These are phyloP conservation scores for Strobilomyces echinocephalus DNA, from an alignment of 768 basidiomycete species.

Conservation along the genomic window DNA sequence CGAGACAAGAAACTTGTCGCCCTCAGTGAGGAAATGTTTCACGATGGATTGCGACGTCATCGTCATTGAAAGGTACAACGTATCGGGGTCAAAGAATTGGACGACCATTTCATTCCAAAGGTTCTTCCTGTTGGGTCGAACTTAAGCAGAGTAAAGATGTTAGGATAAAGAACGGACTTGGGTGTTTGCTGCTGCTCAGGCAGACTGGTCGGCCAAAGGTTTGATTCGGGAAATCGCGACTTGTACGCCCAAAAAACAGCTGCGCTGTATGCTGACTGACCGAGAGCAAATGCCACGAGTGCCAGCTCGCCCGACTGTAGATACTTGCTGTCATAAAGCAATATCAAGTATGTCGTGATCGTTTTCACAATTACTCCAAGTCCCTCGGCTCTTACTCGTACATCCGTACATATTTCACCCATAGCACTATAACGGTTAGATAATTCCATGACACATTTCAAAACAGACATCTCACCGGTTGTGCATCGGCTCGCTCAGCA, in stretches of 20 bases:
- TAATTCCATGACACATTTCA: not conserved
- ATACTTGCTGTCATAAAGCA: constrained; percentile 46
- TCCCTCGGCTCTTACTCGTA: constrained; percentile 85
- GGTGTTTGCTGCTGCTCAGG: constrained; percentile 12
- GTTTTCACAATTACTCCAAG: constrained; percentile 73
- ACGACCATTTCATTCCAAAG: constrained; percentile 4
- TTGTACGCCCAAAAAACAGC: constrained; percentile 56
- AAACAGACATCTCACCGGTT: constrained; percentile 46
- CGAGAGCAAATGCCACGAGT: constrained; percentile 79
- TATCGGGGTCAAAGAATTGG: constrained; percentile 41
- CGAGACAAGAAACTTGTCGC: constrained; percentile 87
- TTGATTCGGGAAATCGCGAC: constrained; percentile 33
- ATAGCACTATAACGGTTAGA: constrained; percentile 51
- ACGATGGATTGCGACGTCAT: constrained; percentile 87
- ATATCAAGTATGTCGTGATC: constrained; percentile 59
- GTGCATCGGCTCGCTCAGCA: constrained; percentile 79
- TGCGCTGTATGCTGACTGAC: constrained; percentile 73
- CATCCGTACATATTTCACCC: constrained; percentile 57
- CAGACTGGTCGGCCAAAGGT: constrained; percentile 32
- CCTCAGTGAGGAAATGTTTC: constrained; percentile 94
- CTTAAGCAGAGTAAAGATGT: not conserved
- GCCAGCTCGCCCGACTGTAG: constrained; percentile 41
- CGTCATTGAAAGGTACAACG: constrained; percentile 64
- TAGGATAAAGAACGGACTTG: constrained; percentile 15
- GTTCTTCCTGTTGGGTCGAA: constrained; percentile 1